These are phyloP conservation scores for Rhizoclosmatium globosum DNA, from an alignment of 192 early-diverging fungal genomes.

Conservation along the genomic window DNA sequence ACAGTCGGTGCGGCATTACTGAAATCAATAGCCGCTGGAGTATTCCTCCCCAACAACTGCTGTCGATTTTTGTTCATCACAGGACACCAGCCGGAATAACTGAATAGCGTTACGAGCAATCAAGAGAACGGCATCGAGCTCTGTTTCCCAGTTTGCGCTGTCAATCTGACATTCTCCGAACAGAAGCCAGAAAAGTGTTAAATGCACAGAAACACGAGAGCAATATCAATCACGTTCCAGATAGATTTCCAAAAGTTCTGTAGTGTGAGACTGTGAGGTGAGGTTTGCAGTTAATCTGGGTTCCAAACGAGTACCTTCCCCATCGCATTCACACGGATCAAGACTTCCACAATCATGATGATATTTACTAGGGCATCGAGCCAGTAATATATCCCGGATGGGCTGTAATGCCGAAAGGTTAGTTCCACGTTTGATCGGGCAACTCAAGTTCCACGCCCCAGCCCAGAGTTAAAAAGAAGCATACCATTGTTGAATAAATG, in stretches of 20 bases:
- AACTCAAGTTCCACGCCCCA: background rate
- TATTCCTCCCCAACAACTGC: background rate
- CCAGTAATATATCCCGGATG: conserved; percentile 32
- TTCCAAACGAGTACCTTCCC: conserved; percentile 9
- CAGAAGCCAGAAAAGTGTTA: conserved; percentile 36
- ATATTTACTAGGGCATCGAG: conserved; percentile 36
- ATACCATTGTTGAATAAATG: conserved; percentile 37
- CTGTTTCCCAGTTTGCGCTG: conserved; percentile 31
- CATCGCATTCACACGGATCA: conserved; percentile 39
- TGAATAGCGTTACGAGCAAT: conserved; percentile 40
- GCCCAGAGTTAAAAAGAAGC: background rate
- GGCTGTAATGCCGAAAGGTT: conserved; percentile 10
- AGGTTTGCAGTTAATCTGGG: background rate
- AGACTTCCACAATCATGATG: conserved; percentile 41
- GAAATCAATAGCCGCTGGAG: conserved; percentile 31
- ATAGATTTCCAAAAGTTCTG: conserved; percentile 38
- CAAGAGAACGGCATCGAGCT: conserved; percentile 36
- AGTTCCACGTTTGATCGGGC: background rate
- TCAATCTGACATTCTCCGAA: conserved; percentile 36
- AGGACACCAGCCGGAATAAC: conserved; percentile 29
- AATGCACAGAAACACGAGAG: conserved; percentile 38
- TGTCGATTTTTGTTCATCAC: conserved; percentile 35
- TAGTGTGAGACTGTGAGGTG: background rate
- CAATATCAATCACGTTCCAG: conserved; percentile 41
- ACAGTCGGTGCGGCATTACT: conserved; percentile 16